Base-by-base conservation (phyloP, 768 basidiomycete species). In the Lactarius vividus region DNA sequence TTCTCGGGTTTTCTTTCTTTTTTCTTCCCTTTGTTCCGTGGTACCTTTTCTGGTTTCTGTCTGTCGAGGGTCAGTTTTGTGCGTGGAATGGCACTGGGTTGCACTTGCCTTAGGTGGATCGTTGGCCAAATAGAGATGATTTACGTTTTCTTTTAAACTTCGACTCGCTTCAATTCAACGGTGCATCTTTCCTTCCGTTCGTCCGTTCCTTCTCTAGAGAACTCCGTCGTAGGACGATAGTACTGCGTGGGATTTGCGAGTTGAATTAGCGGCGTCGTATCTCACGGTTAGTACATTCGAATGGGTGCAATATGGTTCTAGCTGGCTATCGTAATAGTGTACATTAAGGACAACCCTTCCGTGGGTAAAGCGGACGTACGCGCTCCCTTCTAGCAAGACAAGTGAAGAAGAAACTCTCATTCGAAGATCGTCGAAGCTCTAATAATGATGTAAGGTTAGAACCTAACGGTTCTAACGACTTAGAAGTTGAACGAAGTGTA, bases 71-170 rank as follows among this genome's bases (percentile, higher is more conserved):
- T 52, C 49, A 49, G 46, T 40, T 40, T 40, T 40, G 40, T 40
- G 40, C 16, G 16, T 49, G 46, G 46, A 13, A 23, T 23, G 46
- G 5, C 46, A 23, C 49, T 52, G 26, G 49, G 26, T 15, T 26
- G 49, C 49, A 52, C 11, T 52, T 52, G 15, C 49, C 26, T 52
- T 52, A 52, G 49, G 49, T 52, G 49, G 49, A 2, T 52, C 26
- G 49, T 52, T 52, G 49, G 49, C 49, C 23, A 52, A 52, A 52
- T 52, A 52, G 49, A 52, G 49, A 52, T 52, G 23, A 28, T 52
- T 52, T 52, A 52, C 49, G 26, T 52, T 52, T 52, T 0, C n/a
- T 0, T 52, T 26, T 52, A 4, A 52, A 52, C 23, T 52, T 52
- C 26, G 49, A 52, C 49, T 52, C 23, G 46, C 46, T 23, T 49